Conservation (phyloP, 1,284 basidiomycete species). For the Irpex rosettiformis region DNA sequence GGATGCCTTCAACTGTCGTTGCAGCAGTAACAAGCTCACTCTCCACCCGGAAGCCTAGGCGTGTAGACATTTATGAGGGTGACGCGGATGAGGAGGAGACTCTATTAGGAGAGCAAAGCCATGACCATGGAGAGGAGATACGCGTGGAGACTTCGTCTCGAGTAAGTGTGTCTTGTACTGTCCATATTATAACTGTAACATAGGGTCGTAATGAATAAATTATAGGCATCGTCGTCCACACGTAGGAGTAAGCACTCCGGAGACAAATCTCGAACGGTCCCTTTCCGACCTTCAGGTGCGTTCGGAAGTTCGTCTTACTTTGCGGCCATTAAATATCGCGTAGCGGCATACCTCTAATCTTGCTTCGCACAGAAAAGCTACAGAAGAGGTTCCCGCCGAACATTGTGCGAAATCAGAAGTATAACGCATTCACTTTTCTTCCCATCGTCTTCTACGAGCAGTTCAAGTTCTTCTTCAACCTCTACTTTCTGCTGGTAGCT, state of each 20-base stretch:
- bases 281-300: slow-evolving; percentile 72
- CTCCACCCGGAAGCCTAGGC: slow-evolving; percentile 35
- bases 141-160: slow-evolving; percentile 24
- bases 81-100: slow-evolving; percentile 58
- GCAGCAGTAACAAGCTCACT: slow-evolving; percentile 34
- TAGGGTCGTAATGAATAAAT: not conserved
- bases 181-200: not conserved
- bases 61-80: slow-evolving; percentile 52
- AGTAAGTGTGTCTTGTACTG: too few species aligned
- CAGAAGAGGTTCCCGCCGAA: slow-evolving; percentile 76
- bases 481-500: slow-evolving; percentile 97
- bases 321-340: too few species aligned
- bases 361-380: slow-evolving; percentile 51
- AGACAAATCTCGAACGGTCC: slow-evolving; percentile 75
- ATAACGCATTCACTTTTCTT: slow-evolving; percentile 92
- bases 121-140: slow-evolving; percentile 28
- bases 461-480: slow-evolving; percentile 99
- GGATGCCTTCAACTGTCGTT: slow-evolving; percentile 32
- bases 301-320: not conserved
- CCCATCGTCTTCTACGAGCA: slow-evolving; percentile 98
- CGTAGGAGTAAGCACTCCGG: slow-evolving; percentile 34
- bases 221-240: slow-evolving; percentile 32
- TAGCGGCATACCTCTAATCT: not conserved
- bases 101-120: slow-evolving; percentile 40
- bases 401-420: slow-evolving; percentile 96